Base-by-base conservation (phyloP, 805 yeast species). In the Cyberlindnera suaveolens region DNA sequence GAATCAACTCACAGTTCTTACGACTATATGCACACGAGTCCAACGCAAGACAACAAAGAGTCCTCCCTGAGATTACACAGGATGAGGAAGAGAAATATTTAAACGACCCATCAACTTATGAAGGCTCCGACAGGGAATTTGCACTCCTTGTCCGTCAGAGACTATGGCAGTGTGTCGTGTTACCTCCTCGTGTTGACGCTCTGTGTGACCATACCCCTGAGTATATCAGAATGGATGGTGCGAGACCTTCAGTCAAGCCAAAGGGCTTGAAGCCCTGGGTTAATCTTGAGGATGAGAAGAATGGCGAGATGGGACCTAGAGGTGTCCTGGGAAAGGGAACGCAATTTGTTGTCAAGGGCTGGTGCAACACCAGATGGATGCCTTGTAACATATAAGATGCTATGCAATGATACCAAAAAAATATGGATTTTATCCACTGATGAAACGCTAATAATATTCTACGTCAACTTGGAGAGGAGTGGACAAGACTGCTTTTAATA, bases 101-200 rank as follows among this genome's bases (percentile, higher is more conserved):
- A 33, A n/a, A 37, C 14, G 44, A 46, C 19, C 49, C 44, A 8
- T 27, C 32, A 1, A 18, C 26, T n/a, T 46, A 32, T 37, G 34
- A 45, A 14, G 47, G 45, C 8, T 48, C 48, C 18, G 58, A 61
- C 30, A 66, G 64, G 5, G 67, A 63, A 38, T 50, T 76, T 18
- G 74, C 75, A 1, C 54, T 65, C 8, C 43, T 66, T 15, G 66
- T 77, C 4, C 62, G 77, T 42, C 77, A 75, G 36, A 71, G 75
- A 52, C 57, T 78, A 37, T 77, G 81, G 81, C 64, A 67, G 31
- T 67, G 65, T 40, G 79, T 78, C 14, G 66, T 78, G 5, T 55
- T 79, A 29, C 71, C 74, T 4, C 81, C 83, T 19, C 62, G 82
- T 36, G 44, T 48, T 2, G 85, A 78, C 49, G 46, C 52, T 1